phyloP scores from a whole-genome alignment of 768 basidiomycete species.

The Tylopilus plumbeoviolaceoides region DNA sequence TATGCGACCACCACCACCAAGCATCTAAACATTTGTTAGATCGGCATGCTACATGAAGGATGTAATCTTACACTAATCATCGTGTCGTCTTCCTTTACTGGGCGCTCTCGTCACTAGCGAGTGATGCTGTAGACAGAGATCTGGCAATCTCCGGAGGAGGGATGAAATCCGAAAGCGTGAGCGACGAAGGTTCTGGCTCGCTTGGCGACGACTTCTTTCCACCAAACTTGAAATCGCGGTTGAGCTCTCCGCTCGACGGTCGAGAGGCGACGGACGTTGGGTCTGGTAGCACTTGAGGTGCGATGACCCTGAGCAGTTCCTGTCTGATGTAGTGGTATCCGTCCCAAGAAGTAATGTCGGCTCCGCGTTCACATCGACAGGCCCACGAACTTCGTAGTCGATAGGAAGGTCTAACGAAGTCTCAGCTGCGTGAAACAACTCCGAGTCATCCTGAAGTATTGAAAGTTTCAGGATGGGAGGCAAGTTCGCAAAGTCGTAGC shows the following conservation, averaged over 20 bases:
- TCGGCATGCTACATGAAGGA: background rate
- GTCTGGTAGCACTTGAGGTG: conserved; percentile 17
- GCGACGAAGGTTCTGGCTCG: no score
- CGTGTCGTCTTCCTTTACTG: conserved; percentile 68
- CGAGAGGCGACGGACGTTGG: conserved; percentile 36
- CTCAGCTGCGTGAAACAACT: no score
- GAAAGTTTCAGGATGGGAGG: no score
- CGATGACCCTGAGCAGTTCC: conserved; percentile 12
- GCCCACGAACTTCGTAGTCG: no score
- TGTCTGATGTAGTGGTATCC: no score
- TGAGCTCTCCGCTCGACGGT: conserved; percentile 62
- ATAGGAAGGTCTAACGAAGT: no score
- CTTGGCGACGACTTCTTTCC: no score
- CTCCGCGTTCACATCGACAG: no score
- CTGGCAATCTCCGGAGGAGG: conserved; percentile 55
- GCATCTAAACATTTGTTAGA: conserved; percentile 48
- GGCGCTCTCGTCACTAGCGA: conserved; percentile 47
- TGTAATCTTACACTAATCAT: conserved; percentile 64
- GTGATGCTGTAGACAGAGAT: conserved; percentile 40
- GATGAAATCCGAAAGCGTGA: conserved; percentile 74
- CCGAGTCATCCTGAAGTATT: no score
- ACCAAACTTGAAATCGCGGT: conserved; percentile 73
- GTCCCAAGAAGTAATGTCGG: no score
- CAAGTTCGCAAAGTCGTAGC: no score
- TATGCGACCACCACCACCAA: conserved; percentile 66